Conservation (phyloP, 805 yeast genomes). For the Jamesozyma jinghongensis region DNA sequence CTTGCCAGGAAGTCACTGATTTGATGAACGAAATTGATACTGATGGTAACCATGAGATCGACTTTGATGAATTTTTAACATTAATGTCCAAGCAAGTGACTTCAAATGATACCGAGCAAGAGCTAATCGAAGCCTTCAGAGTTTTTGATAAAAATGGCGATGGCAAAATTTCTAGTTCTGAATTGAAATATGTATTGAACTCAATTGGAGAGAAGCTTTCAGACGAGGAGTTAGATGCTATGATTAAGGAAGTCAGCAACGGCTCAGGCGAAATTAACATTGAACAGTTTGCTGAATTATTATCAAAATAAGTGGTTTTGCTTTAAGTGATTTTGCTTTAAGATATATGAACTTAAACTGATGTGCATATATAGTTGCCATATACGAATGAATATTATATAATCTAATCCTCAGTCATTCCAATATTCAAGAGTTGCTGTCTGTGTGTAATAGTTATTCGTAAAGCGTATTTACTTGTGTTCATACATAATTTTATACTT, state of each 20-base stretch:
- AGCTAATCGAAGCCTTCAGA: slow-evolving; percentile 92
- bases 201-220: slow-evolving; percentile 93
- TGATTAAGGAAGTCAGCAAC: slow-evolving; percentile 90
- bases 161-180: slow-evolving; percentile 91
- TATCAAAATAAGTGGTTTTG: slow-evolving; percentile 52
- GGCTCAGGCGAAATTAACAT: slow-evolving; percentile 95
- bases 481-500: no score
- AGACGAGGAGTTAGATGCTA: slow-evolving; percentile 92
- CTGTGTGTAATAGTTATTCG: no score
- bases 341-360: no score
- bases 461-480: no score
- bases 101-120: slow-evolving; percentile 94
- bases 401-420: no score
- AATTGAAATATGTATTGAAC: slow-evolving; percentile 88
- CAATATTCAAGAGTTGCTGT: no score
- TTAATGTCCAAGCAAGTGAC: slow-evolving; percentile 87
- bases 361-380: no score
- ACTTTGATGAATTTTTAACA: slow-evolving; percentile 71
- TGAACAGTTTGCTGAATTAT: slow-evolving; percentile 85
- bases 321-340: no score
- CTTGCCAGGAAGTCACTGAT: slow-evolving; percentile 88
- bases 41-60: slow-evolving; percentile 85
- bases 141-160: slow-evolving; percentile 95
- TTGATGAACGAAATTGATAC: slow-evolving; percentile 95
- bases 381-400: no score